Percentiles rank a stretch among this genome's conserved stretches.
Evolutionary conservation across 23 red algal species (phyloP).

Genomic region (Pyropia haitanensis): DNA sequence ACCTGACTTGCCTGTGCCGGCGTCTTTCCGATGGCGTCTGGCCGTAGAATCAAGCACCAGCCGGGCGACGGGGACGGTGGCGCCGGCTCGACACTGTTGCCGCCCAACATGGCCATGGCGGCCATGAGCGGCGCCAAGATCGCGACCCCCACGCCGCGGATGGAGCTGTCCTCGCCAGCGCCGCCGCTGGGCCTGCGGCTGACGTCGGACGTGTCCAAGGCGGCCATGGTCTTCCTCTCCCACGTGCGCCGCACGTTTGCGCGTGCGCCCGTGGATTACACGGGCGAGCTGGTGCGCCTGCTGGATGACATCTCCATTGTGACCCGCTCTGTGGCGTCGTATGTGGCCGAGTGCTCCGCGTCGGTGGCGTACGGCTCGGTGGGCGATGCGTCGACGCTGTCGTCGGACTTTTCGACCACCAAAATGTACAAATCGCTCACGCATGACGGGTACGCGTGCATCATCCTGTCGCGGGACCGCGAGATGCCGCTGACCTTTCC

Average conservation of each 20-base stretch:
- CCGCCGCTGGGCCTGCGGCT: conserved; percentile 60
- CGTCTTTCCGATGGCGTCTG: too few species aligned
- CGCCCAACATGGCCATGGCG: too few species aligned
- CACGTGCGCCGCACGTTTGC: conserved; percentile 83
- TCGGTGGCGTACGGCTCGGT: conserved; percentile 27
- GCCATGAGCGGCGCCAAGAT: conserved; percentile 5
- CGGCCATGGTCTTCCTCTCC: conserved; percentile 82
- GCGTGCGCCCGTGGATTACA: conserved; percentile 64
- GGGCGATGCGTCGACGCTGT: conserved; percentile 15
- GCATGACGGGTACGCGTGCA: conserved; percentile 93
- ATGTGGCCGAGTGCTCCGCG: conserved; percentile 42
- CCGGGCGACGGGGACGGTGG: too few species aligned
- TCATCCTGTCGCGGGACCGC: conserved; percentile 67
- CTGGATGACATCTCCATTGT: conserved; percentile 88
- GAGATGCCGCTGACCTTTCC: conserved; percentile 75
- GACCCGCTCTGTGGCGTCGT: conserved; percentile 60
- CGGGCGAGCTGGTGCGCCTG: conserved; percentile 91
- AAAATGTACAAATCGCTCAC: conserved; percentile 75
- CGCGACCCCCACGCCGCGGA: conserved; percentile 19
- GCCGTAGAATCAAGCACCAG: too few species aligned
- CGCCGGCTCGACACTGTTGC: too few species aligned
- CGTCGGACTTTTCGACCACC: conserved; percentile 41
- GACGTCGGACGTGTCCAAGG: conserved; percentile 48
- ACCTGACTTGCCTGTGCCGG: too few species aligned
- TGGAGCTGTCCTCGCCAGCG: conserved; percentile 54